phyloP scores from a whole-genome alignment of 345 rosid species.

The Anastatica hierochuntica region DNA sequence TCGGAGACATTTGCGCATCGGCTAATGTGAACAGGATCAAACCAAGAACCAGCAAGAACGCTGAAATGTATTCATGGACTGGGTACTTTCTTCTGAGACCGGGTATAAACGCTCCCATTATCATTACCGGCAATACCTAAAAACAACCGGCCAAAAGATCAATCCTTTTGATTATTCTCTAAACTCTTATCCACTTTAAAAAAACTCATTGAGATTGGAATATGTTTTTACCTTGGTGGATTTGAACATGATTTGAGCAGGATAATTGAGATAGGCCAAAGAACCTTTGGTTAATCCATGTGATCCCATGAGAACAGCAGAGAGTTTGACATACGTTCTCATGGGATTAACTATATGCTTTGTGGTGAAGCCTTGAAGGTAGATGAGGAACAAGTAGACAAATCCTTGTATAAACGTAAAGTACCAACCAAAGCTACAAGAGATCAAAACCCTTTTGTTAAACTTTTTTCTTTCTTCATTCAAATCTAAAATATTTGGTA shows the following conservation, averaged over 20 bases:
- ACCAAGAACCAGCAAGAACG: slow-evolving; percentile 70
- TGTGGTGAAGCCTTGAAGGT: slow-evolving; percentile 83
- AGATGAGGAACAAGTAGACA: slow-evolving; percentile 74
- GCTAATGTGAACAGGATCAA: slow-evolving; percentile 87
- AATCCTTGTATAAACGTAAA: slow-evolving; percentile 98
- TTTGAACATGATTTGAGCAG: slow-evolving; percentile 97
- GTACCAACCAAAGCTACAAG: slow-evolving; percentile 93
- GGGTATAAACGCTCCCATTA: slow-evolving; percentile 95
- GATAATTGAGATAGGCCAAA: slow-evolving; percentile 90
- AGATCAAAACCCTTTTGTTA: neutral
- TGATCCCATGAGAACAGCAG: slow-evolving; percentile 98
- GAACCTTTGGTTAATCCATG: slow-evolving; percentile 96
- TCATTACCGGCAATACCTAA: slow-evolving; percentile 89
- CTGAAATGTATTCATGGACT: slow-evolving; percentile 68
- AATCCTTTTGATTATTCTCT: slow-evolving; percentile 1
- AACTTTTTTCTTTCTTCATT: neutral
- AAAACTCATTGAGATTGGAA: no score
- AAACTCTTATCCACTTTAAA: no score
- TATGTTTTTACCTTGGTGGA: slow-evolving; percentile 65
- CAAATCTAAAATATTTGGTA: no score
- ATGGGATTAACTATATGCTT: slow-evolving; percentile 93
- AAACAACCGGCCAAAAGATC: neutral
- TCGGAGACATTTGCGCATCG: slow-evolving; percentile 88
- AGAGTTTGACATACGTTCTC: slow-evolving; percentile 88
- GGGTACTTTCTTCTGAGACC: slow-evolving; percentile 88